Percentiles rank a stretch among this genome's conserved stretches.
Evolutionary conservation across 768 basidiomycete species (phyloP).

Genomic region (Mycena capillaripes): DNA sequence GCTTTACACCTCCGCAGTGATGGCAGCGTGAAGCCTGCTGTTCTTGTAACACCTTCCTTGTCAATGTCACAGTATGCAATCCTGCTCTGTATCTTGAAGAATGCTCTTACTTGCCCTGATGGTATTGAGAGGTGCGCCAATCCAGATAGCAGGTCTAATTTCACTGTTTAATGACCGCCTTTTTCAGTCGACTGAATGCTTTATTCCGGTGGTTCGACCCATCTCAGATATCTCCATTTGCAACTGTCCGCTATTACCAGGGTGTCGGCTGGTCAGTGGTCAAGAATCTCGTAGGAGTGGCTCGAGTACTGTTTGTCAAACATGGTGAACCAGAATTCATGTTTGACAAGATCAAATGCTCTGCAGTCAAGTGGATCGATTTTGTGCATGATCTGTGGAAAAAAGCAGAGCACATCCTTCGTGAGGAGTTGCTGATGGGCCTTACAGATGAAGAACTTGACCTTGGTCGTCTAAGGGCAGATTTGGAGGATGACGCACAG

Average conservation of each 20-base stretch:
- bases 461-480: background rate
- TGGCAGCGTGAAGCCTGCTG: background rate
- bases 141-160: background rate
- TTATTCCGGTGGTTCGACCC: conserved; percentile 6
- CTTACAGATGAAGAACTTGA: background rate
- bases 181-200: background rate
- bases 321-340: conserved; percentile 1
- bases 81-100: conserved; percentile 3
- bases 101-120: background rate
- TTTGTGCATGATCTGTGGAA: background rate
- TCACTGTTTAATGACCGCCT: background rate
- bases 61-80: conserved; percentile 2
- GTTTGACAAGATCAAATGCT: background rate
- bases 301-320: conserved; percentile 3
- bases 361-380: background rate
- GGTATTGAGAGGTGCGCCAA: background rate
- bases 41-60: background rate
- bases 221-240: background rate
- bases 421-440: background rate
- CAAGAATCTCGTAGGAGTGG: conserved; percentile 3
- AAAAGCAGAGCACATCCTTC: background rate
- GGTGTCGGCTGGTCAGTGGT: background rate
- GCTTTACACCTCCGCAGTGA: background rate
- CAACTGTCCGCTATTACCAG: conserved; percentile 2
- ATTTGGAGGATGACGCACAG: background rate